These are phyloP conservation scores for Comarum palustre DNA, from an alignment of 306 rosid genomes.

Conservation along the genomic window DNA sequence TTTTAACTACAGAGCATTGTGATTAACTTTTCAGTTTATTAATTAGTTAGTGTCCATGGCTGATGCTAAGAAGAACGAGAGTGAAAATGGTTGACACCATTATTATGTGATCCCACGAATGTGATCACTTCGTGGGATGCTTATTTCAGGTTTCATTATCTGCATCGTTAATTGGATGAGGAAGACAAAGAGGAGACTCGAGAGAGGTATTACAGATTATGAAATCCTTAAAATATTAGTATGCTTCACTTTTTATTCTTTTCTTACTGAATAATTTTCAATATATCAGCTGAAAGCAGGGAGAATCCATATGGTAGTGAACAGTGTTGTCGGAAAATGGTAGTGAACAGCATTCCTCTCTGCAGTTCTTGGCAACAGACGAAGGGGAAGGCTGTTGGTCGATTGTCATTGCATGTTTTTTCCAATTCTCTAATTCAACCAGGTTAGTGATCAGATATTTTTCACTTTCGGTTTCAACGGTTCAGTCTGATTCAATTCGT, in stretches of 20 bases:
- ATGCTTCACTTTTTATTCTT: not conserved
- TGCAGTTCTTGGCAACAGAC: too few species aligned
- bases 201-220: conserved; percentile 7
- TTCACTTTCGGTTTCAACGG: too few species aligned
- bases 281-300: not conserved
- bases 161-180: not conserved
- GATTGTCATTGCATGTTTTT: too few species aligned
- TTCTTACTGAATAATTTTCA: not conserved
- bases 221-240: not conserved
- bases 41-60: conserved; percentile 21
- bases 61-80: conserved; percentile 24
- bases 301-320: not conserved
- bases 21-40: conserved; percentile 4
- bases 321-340: too few species aligned
- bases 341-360: too few species aligned
- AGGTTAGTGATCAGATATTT: too few species aligned
- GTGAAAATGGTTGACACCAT: conserved; percentile 8
- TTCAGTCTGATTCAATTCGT: too few species aligned
- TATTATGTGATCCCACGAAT: too few species aligned
- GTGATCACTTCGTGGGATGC: conserved; percentile 5
- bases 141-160: conserved; percentile 17
- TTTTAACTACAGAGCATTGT: too few species aligned
- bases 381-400: too few species aligned
- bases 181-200: conserved; percentile 6
- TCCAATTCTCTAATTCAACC: too few species aligned